Evolutionary conservation across 768 basidiomycete genomes (phyloP), one percentile per base, ranked within the genome.

Genomic region (Auricularia sp.): DNA sequence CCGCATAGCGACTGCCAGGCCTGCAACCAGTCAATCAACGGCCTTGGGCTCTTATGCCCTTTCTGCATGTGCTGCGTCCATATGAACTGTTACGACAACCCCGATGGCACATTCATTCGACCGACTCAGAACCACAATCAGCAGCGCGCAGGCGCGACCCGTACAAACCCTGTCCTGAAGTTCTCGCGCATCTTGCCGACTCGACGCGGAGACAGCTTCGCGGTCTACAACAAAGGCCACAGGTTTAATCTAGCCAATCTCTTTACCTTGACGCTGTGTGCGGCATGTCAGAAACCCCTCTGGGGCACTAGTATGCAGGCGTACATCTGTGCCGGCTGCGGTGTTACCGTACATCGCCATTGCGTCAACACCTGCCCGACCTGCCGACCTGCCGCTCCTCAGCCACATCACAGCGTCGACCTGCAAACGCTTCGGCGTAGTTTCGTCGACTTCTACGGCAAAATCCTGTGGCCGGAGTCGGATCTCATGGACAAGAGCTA

Each of bases 41-140:
- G 86, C n/a, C 90, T 89, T 70, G 88, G 85, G 4, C 75, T 94
- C 5, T 73, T 86, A 11, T 93, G 91, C 70, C 81, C 87, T 0
- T 80, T 86, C 61, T 92, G 91, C 73, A 78, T 82, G 72, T 87
- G 84, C 65, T 75, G 79, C 1, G 83, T 90, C 6, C 92, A 94
- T 73, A 83, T 90, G 65, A 84, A 86, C 67, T 94, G 92, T 75
- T 92, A 90, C 69, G 85, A 89, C 68, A 79, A 85, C 66, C 82
- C 85, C 5, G 82, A 83, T 61, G 89, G 88, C 33, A 86, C 81
- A 68, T 78, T 82, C 65, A 73, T 84, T 65, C 72, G 80, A 7
- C 39, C 39, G 7, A 14, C 39, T 7, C 39, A 7, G 56, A 64
- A 61, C 10, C 61, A 61, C 33, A n/a, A 24, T 42, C 36, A 61